Base-by-base conservation (phyloP, 805 yeast species). In the Saccharomyces kudriavzevii region DNA sequence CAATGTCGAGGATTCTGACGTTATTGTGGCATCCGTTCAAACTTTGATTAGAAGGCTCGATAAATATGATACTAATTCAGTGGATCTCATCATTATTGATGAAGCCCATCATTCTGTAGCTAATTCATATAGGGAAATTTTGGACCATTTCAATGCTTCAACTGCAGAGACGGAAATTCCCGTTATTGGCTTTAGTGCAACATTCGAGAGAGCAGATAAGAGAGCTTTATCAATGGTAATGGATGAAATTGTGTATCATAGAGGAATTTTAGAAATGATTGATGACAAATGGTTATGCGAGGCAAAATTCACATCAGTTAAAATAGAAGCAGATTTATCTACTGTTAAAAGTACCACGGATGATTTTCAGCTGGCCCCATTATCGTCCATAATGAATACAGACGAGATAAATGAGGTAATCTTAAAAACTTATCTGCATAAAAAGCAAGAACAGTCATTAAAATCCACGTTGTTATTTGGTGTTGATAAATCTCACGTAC, bases 51-150 rank as follows among this genome's bases (percentile, higher is more conserved):
- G 82, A 20, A 65, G 75, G 14, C 69, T 88, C 20, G 68, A 70
- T 0, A 68, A 72, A 48, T 86, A 84, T 61, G 68, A 79, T 52
- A 85, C 91, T 0, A 49, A 52, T 2, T 79, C 80, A n/a, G 57
- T 69, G 11, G 85, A 88, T 63, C 74, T 90, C 30, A 79, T 92
- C 17, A 82, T 91, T 22, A 74, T 91, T 2, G 98, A 91, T 69
- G 98, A 91, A 66, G 95, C 96, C 45, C 98, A 91, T 64, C 97
- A 91, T 68, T 84, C 96, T 0, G 86, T 87, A 0, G 89, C 96
- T 0, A 64, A 67, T 14, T 76, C 90, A 0, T 92, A 91, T 72
- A 47, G 70, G 17, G 74, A 76, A 29, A 75, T 90, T 0, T 65
- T 89, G 51, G 66, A 73, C 3, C 75, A 87, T 61, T 89, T 91